Percentiles rank a stretch among this genome's conserved stretches.
Conservation (phyloP, 176 grass and related monocot genomes). For the Zea luxurians region DNA sequence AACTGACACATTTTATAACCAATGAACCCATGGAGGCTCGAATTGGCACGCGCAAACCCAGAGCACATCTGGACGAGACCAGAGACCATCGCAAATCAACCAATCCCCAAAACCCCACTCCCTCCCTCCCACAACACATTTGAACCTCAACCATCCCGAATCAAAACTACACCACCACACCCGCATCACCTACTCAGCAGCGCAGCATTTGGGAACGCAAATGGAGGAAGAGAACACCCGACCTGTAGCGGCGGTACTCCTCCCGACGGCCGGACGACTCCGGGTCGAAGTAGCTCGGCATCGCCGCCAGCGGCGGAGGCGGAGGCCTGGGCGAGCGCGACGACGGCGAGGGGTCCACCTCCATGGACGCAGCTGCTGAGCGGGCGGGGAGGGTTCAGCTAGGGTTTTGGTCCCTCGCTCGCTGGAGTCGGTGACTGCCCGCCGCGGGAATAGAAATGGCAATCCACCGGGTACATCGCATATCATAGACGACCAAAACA, state of each 20-base stretch:
- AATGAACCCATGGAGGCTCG: background rate
- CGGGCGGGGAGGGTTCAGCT: background rate
- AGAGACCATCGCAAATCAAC: background rate
- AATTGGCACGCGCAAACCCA: background rate
- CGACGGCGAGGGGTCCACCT: constrained; percentile 55
- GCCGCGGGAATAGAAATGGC: background rate
- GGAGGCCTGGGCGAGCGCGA: constrained; percentile 25
- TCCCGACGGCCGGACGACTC: constrained; percentile 65
- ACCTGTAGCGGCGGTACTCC: constrained; percentile 93
- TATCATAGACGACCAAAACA: no score
- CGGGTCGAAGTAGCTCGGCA: constrained; percentile 73
- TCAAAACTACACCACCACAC: background rate
- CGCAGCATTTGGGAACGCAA: background rate
- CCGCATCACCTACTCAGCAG: background rate
- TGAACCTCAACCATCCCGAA: background rate
- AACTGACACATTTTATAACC: background rate
- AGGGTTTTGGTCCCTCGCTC: constrained; percentile 24
- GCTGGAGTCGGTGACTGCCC: constrained; percentile 15
- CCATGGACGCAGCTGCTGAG: constrained; percentile 32
- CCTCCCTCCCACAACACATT: background rate
- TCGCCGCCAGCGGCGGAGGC: background rate
- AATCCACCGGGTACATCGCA: no score
- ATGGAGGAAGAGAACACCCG: background rate
- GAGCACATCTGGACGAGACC: background rate
- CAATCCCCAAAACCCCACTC: background rate